These are phyloP conservation scores for Colletotrichum sojae DNA, from an alignment of 2,329 filamentous ascomycete genomes.

Conservation along the genomic window DNA sequence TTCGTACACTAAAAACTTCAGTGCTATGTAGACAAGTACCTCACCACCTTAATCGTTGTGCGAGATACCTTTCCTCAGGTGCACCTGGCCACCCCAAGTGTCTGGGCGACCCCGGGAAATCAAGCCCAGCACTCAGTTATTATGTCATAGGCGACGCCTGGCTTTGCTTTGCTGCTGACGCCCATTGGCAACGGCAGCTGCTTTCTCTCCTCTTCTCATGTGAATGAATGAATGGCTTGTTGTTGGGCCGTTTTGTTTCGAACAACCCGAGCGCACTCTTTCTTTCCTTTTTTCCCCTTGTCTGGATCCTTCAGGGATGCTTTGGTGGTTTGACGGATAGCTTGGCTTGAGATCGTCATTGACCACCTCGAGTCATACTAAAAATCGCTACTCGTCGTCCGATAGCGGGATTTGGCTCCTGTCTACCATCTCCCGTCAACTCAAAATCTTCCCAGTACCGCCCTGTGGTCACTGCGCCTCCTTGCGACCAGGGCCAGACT, in stretches of 20 bases:
- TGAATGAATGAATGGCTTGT: slow-evolving; percentile 13
- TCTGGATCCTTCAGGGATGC: neutral
- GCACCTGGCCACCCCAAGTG: slow-evolving; percentile 9
- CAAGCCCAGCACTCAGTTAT: slow-evolving; percentile 21
- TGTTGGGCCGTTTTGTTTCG: slow-evolving; percentile 14
- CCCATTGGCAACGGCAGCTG: slow-evolving; percentile 9
- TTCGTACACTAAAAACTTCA: too few relatives aligned
- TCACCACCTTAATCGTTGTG: too few relatives aligned
- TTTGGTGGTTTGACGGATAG: neutral
- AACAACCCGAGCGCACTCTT: neutral
- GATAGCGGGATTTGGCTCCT: slow-evolving; percentile 29
- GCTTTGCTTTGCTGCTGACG: slow-evolving; percentile 5
- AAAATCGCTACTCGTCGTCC: slow-evolving; percentile 21
- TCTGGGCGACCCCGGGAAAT: slow-evolving; percentile 24
- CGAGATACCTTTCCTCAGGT: too few relatives aligned
- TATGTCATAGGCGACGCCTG: slow-evolving; percentile 36
- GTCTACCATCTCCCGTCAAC: slow-evolving; percentile 26
- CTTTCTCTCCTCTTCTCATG: slow-evolving; percentile 16
- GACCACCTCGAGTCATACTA: slow-evolving; percentile 8
- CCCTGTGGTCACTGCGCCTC: slow-evolving; percentile 22
- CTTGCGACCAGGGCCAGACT: slow-evolving; percentile 17
- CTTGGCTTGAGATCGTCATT: slow-evolving; percentile 28
- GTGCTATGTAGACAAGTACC: too few relatives aligned
- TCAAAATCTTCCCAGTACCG: slow-evolving; percentile 12
- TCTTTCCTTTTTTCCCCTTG: neutral